These are phyloP conservation scores for Starmerella stigmatis DNA, from an alignment of 805 yeast species.

Conservation along the genomic window DNA sequence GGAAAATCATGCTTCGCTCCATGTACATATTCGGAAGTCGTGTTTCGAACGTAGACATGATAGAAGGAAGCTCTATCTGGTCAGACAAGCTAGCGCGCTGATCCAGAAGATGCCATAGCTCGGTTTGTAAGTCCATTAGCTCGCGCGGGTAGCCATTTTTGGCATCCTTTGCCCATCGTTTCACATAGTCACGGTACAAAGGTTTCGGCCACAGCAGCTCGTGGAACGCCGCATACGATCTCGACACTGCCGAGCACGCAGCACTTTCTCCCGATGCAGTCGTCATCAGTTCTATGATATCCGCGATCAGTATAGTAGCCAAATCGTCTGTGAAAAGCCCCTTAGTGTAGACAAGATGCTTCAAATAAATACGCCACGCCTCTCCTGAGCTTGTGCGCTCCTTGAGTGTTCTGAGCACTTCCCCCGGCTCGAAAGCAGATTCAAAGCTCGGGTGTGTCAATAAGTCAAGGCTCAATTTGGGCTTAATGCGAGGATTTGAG, in stretches of 20 bases:
- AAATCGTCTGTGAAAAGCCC: conserved; percentile 26
- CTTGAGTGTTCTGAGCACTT: conserved; percentile 28
- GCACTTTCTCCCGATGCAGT: no score
- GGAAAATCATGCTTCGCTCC: conserved; percentile 30
- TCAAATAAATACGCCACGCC: conserved; percentile 32
- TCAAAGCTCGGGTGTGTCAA: conserved; percentile 26
- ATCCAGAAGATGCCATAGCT: conserved; percentile 16
- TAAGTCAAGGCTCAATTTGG: conserved; percentile 29
- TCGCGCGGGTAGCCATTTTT: conserved; percentile 5
- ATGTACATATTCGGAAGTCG: conserved; percentile 24
- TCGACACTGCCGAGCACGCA: conserved; percentile 12
- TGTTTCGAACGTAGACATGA: conserved; percentile 22
- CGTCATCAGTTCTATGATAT: conserved; percentile 24
- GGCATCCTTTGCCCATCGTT: not conserved
- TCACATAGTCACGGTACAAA: conserved; percentile 15
- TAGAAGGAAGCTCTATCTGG: conserved; percentile 5
- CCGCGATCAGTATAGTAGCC: conserved; percentile 29
- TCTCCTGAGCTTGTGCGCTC: conserved; percentile 28
- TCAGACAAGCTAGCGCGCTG: conserved; percentile 21
- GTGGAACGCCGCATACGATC: conserved; percentile 24
- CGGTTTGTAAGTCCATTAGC: conserved; percentile 17
- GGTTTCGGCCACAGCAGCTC: conserved; percentile 30
- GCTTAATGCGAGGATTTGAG: conserved; percentile 13
- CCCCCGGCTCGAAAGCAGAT: conserved; percentile 25
- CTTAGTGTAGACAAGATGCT: conserved; percentile 25